A percentile compares a stretch with the other conserved stretches of the same genome.
Evolutionary conservation across 306 rosid genomes (phyloP).

Genomic region (Cicer cuneatum): DNA sequence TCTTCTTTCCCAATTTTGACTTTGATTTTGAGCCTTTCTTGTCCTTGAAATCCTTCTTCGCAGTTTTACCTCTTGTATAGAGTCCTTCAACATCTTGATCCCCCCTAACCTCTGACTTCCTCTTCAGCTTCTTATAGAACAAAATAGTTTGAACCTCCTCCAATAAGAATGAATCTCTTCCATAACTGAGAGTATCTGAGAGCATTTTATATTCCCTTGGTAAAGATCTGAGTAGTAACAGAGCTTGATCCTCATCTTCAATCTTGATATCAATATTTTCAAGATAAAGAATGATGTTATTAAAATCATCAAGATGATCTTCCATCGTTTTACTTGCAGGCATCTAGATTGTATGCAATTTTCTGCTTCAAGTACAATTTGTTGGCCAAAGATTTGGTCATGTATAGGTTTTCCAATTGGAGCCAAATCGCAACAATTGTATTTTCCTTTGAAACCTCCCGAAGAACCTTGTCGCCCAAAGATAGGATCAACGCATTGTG

Average conservation of each 20-base stretch:
- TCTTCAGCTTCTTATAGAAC: neutral
- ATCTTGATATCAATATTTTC: too few relatives aligned
- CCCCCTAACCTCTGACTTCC: neutral
- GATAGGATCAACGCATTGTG: neutral
- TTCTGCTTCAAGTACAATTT: neutral
- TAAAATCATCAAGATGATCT: neutral
- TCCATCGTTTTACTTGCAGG: neutral
- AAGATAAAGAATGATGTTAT: neutral
- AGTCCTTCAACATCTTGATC: neutral
- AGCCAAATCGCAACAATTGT: neutral
- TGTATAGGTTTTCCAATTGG: neutral
- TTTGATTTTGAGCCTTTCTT: neutral
- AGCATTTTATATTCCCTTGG: neutral
- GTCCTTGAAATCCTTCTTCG: neutral
- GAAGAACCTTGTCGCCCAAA: neutral
- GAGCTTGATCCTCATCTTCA: neutral
- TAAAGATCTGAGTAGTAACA: neutral
- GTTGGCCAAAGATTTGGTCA: conserved; percentile 7
- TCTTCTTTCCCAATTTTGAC: neutral
- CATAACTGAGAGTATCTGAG: neutral
- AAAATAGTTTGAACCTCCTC: neutral
- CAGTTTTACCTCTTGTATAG: neutral
- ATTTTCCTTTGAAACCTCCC: neutral
- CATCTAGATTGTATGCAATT: neutral
- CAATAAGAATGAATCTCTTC: neutral